Percentiles rank a stretch among this genome's conserved stretches.
Evolutionary conservation across 176 grass and related monocot species (phyloP).

Genomic region (Miscanthus lutarioriparius): DNA sequence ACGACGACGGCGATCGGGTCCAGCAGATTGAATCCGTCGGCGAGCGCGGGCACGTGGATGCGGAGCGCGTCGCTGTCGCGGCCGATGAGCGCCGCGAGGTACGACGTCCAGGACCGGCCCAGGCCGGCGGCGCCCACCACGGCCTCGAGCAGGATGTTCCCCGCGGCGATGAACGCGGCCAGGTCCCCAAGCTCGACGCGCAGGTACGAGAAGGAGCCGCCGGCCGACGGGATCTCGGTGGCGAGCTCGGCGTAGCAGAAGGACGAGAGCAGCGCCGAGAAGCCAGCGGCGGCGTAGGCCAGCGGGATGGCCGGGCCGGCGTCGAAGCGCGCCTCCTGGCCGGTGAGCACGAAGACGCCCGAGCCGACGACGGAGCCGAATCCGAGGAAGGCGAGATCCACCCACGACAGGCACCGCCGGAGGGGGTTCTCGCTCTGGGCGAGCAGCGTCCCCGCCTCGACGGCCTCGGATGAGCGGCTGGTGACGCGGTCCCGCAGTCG

Average conservation of each 20-base stretch:
- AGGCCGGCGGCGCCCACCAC: constrained; percentile 47
- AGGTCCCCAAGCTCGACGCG: constrained; percentile 57
- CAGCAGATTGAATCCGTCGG: constrained; percentile 46
- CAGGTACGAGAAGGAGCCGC: constrained; percentile 60
- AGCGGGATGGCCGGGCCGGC: constrained; percentile 57
- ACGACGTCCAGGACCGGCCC: constrained; percentile 56
- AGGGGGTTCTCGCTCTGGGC: constrained; percentile 56
- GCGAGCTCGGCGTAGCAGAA: constrained; percentile 60
- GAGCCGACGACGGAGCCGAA: constrained; percentile 62
- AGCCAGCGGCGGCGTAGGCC: constrained; percentile 50
- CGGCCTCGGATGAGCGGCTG: constrained; percentile 40
- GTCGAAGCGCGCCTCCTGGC: constrained; percentile 59
- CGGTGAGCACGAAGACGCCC: constrained; percentile 66
- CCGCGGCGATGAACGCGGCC: constrained; percentile 50
- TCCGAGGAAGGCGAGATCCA: constrained; percentile 51
- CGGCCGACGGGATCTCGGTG: constrained; percentile 56
- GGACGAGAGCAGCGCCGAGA: constrained; percentile 49
- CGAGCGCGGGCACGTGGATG: constrained; percentile 40
- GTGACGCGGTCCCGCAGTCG: constrained; percentile 41
- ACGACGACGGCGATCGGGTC: constrained; percentile 55
- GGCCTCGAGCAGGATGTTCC: constrained; percentile 58
- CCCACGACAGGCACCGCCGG: constrained; percentile 47
- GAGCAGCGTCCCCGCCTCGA: constrained; percentile 46
- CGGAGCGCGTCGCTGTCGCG: constrained; percentile 46
- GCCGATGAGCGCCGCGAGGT: constrained; percentile 53